Base-by-base conservation (phyloP, 2,329 filamentous ascomycete species). In the Talaromyces sp. region DNA sequence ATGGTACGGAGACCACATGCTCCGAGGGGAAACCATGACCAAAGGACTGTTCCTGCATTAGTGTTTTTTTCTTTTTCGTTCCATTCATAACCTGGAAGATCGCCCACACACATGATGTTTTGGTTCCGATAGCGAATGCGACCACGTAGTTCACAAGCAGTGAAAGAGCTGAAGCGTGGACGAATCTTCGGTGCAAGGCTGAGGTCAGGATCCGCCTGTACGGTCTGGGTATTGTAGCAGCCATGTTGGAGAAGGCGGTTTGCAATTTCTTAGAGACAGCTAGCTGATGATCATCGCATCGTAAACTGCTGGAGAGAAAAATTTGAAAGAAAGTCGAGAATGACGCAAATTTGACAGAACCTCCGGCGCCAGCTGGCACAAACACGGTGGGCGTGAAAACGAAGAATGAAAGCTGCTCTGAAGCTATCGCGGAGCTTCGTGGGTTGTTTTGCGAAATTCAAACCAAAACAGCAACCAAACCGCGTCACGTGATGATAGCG, bases 201-300 rank as follows among this genome's bases (percentile, higher is more conserved):
- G 93, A 92, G 63, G 93, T 95, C 67, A 97, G 79, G 74, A 95
- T 95, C 78, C 96, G 91, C 80, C 91, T 89, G 77, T 96, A 96
- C 46, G 75, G 77, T 65, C 77, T 72, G 62, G 74, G 75, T 68
- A 66, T 67, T 59, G 69, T 63, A 53, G 69, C 64, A 63, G 74
- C 74, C 75, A 77, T 77, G 63, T 62, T 72, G 60, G 43, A 50
- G 68, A 55, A 54, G 27, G 53, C 57, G 29, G 35, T 27, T 31
- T 54, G 54, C 31, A 43, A n/a, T n/a, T 58, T 56, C 48, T 55
- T n/a, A 50, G 12, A 50, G 51, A 27, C 29, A 51, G 57, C 24
- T 46, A n/a, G n/a, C n/a, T n/a, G n/a, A n/a, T n/a, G 21, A 27
- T 61, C 59, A 58, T 54, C 12, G 56, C 59, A 58, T 61, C 21